Base-by-base conservation (phyloP, 2,329 filamentous ascomycete species). In the Hypoxylon sp. region DNA sequence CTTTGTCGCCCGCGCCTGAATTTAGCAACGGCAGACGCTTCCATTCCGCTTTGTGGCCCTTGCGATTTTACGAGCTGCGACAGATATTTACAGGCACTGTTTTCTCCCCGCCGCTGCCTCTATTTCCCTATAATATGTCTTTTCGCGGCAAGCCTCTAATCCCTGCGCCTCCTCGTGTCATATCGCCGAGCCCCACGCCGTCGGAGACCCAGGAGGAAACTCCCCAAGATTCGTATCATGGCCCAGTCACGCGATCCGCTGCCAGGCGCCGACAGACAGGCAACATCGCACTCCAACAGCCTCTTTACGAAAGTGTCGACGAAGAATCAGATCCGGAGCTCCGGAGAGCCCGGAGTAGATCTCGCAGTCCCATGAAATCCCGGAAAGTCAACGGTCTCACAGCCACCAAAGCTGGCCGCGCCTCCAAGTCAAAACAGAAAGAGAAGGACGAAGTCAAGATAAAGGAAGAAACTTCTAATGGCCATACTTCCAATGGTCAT, bases 91-190 rank as follows among this genome's bases (percentile, higher is more conserved):
- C 85, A 72, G 90, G 90, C 72, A 84, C 85, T 74, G 82, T 91
- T 75, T 80, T 81, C 73, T 81, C 82, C 53, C 84, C 89, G 64
- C 82, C 84, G 44, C 85, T 92, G 1, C 89, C 90, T 51, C 86
- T 88, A 42, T 91, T 91, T 68, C 80, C 82, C 7, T 82, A 81
- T 79, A 77, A 79, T 76, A 89, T 90, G 83, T 85, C 88, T 62
- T 78, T 84, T 67, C 84, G 82, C 64, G 79, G 81, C 58, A 83
- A 87, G 68, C 80, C 80, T 71, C 83, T 85, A 73, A 84, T 96
- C 64, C 94, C 95, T 64, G 87, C 88, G 64, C 96, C 92, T 63
- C 94, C 94, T 76, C 91, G 94, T 77, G 92, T 98, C 74, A 97
- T 96, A 74, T 97, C 94, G 11, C 94, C 95, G 44, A 96, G 94